Percentiles rank a stretch among this genome's conserved stretches.
These are phyloP conservation scores for Tuber microsphaerosporum DNA, from an alignment of 495 filamentous ascomycete genomes.

Conservation along the genomic window DNA sequence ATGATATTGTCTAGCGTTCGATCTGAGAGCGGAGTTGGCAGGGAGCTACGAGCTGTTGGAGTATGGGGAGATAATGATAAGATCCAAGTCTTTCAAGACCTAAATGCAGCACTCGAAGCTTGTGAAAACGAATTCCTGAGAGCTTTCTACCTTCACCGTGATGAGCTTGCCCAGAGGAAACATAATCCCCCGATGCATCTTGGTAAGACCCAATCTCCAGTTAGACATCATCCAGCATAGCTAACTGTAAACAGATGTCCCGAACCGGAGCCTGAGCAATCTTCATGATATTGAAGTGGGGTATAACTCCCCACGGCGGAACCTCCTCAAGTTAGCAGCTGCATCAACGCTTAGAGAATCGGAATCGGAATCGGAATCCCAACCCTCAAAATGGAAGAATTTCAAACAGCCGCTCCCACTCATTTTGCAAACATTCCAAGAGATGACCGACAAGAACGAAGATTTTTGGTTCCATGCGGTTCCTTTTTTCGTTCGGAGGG, in stretches of 20 bases:
- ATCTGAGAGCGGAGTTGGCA: constrained; percentile 64
- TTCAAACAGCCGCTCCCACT: constrained; percentile 86
- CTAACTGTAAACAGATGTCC: constrained; percentile 36
- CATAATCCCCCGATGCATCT: constrained; percentile 13
- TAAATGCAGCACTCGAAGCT: constrained; percentile 85
- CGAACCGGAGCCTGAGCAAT: constrained; percentile 18
- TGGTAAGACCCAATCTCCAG: constrained; percentile 14
- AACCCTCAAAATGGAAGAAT: constrained; percentile 62
- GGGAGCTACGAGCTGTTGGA: constrained; percentile 70
- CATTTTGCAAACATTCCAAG: constrained; percentile 85
- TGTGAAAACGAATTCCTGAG: constrained; percentile 94
- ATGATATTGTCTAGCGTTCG: constrained; percentile 75
- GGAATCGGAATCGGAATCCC: constrained; percentile 46
- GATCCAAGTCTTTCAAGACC: constrained; percentile 72
- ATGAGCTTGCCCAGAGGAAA: constrained; percentile 18
- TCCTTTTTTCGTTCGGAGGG: constrained; percentile 61
- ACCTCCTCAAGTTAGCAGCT: constrained; percentile 70
- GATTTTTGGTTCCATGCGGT: constrained; percentile 86
- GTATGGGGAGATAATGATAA: constrained; percentile 60
- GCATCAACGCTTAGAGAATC: constrained; percentile 60
- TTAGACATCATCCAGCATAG: not conserved
- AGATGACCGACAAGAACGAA: constrained; percentile 71
- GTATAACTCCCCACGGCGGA: constrained; percentile 69
- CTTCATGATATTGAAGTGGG: constrained; percentile 48
- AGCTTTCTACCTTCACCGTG: constrained; percentile 58